These are phyloP conservation scores for Saccharomycopsis guyanensis DNA, from an alignment of 805 yeast species.

Conservation along the genomic window DNA sequence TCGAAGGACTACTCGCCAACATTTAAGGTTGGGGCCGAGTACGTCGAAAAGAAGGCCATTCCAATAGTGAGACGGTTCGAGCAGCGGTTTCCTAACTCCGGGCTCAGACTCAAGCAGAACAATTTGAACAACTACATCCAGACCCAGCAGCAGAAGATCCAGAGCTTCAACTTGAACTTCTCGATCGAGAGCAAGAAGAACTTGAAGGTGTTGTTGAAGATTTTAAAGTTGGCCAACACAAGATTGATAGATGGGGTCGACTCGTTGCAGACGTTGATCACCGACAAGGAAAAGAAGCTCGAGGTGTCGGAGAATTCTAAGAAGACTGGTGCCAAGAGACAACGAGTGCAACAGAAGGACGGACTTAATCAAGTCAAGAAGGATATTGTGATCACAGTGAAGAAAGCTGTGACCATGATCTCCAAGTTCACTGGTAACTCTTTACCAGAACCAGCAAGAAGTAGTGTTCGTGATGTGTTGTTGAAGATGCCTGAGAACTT, in stretches of 20 bases:
- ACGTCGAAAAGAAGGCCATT: conserved; percentile 20
- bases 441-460: conserved; percentile 69
- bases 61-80: conserved; percentile 19
- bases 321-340: conserved; percentile 3
- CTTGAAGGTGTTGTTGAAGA: conserved; percentile 69
- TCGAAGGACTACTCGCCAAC: conserved; percentile 21
- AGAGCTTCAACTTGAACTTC: conserved; percentile 28
- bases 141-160: conserved; percentile 17
- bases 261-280: conserved; percentile 48
- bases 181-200: conserved; percentile 69
- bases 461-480: conserved; percentile 72
- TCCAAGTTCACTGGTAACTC: conserved; percentile 78
- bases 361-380: conserved; percentile 46
- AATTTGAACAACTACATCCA: conserved; percentile 8
- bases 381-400: conserved; percentile 83
- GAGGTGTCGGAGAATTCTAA: conserved; percentile 10
- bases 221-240: conserved; percentile 72
- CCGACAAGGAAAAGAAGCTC: conserved; percentile 36
- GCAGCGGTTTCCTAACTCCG: conserved; percentile 12
- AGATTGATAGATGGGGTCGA: conserved; percentile 63
- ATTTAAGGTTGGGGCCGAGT: conserved; percentile 21
- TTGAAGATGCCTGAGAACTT: conserved; percentile 68
- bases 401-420: conserved; percentile 77
- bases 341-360: conserved; percentile 8
- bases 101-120: not conserved